Percentiles rank a stretch among this genome's conserved stretches.
Evolutionary conservation across 768 basidiomycete species (phyloP).

Genomic region (Tephrocybe sp.): DNA sequence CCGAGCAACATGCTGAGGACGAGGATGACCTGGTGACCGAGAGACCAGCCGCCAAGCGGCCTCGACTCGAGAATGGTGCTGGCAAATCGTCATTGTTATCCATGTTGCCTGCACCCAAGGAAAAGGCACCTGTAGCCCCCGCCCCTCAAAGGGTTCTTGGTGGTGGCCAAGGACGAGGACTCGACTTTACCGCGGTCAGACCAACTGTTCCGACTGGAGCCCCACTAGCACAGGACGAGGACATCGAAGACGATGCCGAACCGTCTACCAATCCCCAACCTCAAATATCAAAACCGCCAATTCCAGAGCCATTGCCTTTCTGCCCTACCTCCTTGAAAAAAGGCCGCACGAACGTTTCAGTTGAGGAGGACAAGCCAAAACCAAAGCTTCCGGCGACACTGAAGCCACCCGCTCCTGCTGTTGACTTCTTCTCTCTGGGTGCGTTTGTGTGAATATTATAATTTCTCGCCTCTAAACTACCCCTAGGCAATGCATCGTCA

Average conservation of each 20-base stretch:
- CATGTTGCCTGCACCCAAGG: conserved; percentile 78
- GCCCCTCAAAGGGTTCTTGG: conserved; percentile 61
- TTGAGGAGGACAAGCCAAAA: conserved; percentile 37
- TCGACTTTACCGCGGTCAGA: conserved; percentile 53
- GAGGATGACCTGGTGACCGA: conserved; percentile 37
- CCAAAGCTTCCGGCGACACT: conserved; percentile 8
- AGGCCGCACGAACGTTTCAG: conserved; percentile 58
- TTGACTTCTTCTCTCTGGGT: conserved; percentile 75
- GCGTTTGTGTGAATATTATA: conserved; percentile 18
- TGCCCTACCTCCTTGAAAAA: conserved; percentile 59
- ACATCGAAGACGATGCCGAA: conserved; percentile 23
- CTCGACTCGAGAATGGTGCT: conserved; percentile 50
- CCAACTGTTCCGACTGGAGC: not conserved
- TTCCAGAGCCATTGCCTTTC: conserved; percentile 43
- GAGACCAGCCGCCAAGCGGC: conserved; percentile 60
- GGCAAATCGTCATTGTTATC: conserved; percentile 65
- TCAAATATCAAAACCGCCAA: conserved; percentile 7
- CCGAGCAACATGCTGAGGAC: conserved; percentile 33
- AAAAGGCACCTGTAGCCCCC: conserved; percentile 41
- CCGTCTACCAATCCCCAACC: conserved; percentile 2
- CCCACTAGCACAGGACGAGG: conserved; percentile 17
- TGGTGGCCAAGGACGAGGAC: conserved; percentile 56
- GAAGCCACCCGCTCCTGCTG: conserved; percentile 29
- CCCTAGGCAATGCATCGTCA: conserved; percentile 15
- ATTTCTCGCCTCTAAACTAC: conserved; percentile 8